phyloP scores from a whole-genome alignment of 2,329 filamentous ascomycete genomes.

The Didymella glomerata region DNA sequence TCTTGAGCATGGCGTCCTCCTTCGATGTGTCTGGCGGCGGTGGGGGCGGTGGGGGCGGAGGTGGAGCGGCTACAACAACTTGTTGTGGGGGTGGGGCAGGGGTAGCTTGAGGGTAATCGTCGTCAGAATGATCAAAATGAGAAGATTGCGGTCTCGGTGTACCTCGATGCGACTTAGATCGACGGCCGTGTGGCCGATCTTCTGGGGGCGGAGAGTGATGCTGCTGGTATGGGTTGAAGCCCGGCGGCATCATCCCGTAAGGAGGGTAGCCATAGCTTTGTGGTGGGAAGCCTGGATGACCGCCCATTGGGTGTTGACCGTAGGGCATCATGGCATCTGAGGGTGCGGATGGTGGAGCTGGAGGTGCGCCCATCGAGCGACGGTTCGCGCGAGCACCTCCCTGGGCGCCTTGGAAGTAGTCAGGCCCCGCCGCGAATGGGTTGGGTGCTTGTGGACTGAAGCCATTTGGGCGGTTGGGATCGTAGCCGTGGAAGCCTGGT shows the following conservation, averaged over 20 bases:
- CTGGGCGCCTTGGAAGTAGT: slow-evolving; percentile 45
- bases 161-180: slow-evolving; percentile 36
- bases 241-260: slow-evolving; percentile 34
- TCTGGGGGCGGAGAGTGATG: slow-evolving; percentile 33
- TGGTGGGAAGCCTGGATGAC: slow-evolving; percentile 31
- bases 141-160: slow-evolving; percentile 41
- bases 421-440: slow-evolving; percentile 49
- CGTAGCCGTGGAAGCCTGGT: slow-evolving; percentile 43
- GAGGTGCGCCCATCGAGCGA: slow-evolving; percentile 44
- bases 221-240: slow-evolving; percentile 35
- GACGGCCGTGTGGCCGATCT: slow-evolving; percentile 2
- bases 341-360: slow-evolving; percentile 22
- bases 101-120: slow-evolving; percentile 31
- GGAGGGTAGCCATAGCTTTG: slow-evolving; percentile 27
- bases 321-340: slow-evolving; percentile 49
- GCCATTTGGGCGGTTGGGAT: slow-evolving; percentile 38
- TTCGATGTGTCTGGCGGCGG: slow-evolving; percentile 35
- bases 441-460: slow-evolving; percentile 42
- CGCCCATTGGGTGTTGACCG: slow-evolving; percentile 13
- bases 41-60: slow-evolving; percentile 25
- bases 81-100: slow-evolving; percentile 33
- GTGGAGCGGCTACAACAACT: slow-evolving; percentile 20
- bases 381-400: slow-evolving; percentile 37
- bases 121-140: slow-evolving; percentile 31
- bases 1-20: slow-evolving; percentile 45